phyloP scores from a whole-genome alignment of 2,329 filamentous ascomycete species.

The Chrysoporthe deuterocubensis region DNA sequence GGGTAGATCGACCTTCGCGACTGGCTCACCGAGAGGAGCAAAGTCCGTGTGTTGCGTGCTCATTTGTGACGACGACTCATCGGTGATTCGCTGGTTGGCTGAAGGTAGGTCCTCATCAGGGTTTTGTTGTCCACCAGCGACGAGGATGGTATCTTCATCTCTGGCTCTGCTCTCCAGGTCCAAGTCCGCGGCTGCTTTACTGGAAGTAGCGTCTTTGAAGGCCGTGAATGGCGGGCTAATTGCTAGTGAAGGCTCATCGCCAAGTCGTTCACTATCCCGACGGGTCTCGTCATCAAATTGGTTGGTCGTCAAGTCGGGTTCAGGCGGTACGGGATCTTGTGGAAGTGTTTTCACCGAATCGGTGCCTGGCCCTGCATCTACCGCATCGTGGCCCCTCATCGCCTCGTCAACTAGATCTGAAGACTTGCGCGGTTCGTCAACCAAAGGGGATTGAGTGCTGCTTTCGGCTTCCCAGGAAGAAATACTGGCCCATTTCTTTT shows the following conservation, averaged over 20 bases:
- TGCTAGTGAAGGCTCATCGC: not conserved
- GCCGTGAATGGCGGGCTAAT: not conserved
- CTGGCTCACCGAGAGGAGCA: not conserved
- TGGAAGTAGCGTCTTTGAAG: not conserved
- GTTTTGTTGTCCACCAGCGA: constrained; percentile 20
- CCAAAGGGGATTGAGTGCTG: constrained; percentile 18
- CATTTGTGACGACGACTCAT: not conserved
- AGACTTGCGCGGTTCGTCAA: constrained; percentile 14
- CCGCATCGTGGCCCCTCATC: not conserved
- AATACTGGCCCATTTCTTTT: constrained; percentile 34
- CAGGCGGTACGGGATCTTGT: not conserved
- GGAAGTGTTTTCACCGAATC: not conserved
- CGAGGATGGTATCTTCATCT: constrained; percentile 2
- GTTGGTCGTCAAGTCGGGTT: not conserved
- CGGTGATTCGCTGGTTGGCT: constrained; percentile 11
- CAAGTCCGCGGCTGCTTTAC: not conserved
- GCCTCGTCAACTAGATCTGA: not conserved
- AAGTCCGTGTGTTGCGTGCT: not conserved
- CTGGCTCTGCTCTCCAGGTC: not conserved
- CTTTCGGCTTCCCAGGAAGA: constrained; percentile 26
- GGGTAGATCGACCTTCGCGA: not conserved
- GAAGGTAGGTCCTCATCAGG: constrained; percentile 13
- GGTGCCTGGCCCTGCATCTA: not conserved
- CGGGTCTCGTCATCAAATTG: not conserved
- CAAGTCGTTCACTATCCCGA: not conserved